Conservation (phyloP, 345 rosid species). For the Tarenaya hassleriana region DNA sequence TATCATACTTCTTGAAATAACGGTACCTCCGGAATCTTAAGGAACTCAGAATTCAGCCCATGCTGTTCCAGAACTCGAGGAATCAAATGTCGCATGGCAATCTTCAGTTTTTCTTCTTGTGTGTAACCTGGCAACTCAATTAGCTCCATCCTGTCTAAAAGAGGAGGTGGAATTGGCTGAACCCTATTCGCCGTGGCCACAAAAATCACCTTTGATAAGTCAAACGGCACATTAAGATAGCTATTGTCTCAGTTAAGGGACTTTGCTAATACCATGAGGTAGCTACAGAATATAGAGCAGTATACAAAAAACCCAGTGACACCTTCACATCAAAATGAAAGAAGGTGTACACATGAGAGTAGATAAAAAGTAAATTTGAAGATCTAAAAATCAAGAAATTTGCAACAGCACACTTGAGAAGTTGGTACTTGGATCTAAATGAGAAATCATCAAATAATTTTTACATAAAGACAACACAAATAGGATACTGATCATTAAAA, state of each 20-base stretch:
- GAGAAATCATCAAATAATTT: not conserved
- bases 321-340: not conserved
- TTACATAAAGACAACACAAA: constrained; percentile 6
- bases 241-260: constrained; percentile 58
- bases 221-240: constrained; percentile 95
- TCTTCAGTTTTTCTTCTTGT: constrained; percentile 87
- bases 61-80: constrained; percentile 97
- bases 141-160: constrained; percentile 94
- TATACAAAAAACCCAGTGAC: not conserved
- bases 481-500: constrained; percentile 98
- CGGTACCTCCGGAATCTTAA: constrained; percentile 90
- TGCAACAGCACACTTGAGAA: constrained; percentile 1
- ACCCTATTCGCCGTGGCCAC: constrained; percentile 92
- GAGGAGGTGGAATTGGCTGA: constrained; percentile 96
- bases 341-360: constrained; percentile 8
- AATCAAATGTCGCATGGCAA: constrained; percentile 87
- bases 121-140: constrained; percentile 98
- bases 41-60: constrained; percentile 76
- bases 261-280: constrained; percentile 1
- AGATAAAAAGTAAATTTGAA: not conserved
- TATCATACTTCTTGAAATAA: not conserved
- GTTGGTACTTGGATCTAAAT: not conserved
- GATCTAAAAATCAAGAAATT: constrained; percentile 5
- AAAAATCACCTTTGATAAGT: constrained; percentile 91
- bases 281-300: not conserved